Evolutionary conservation across 441 rosid species (phyloP), one percentile per base, ranked within the genome.

Genomic region (Mallotus japonicus): DNA sequence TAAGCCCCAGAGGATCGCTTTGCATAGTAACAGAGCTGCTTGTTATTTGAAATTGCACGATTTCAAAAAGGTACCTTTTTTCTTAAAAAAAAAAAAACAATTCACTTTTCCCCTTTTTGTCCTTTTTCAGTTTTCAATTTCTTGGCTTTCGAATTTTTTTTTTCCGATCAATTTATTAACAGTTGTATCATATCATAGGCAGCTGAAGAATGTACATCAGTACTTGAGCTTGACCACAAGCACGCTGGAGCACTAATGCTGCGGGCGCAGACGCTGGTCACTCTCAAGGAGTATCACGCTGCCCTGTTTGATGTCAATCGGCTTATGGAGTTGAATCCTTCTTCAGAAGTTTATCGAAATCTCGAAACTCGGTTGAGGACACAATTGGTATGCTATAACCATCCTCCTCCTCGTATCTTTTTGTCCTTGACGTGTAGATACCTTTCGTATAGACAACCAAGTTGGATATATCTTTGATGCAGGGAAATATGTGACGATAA

Each of bases 11-110:
- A 90, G 80, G 90, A 94, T 94, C 83, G 90, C 95, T 71, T 76
- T 94, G 73, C 96, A 94, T 75, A 94, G 98, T 76, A 94, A 94
- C 71, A 80, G 97, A 60, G 98, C 98, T 66, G 97, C 97, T 80
- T 94, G 98, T 77, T 94, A 72, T 74, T 76, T 94, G 81, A 94
- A 92, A 70, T 69, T 94, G 57, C 97, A 88, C 79, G 81, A 83
- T 77, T 94, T 94, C 91, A 81, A 85, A 60, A 84, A 85, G 93
- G 97, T 93, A 5, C n/a, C 8, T 10, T 8, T 11, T 8, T 19
- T 54, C 2, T 54, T 54, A 0, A 37, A 37, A 37, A 37, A 37
- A 37, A 37, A 37, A 37, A 37, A 37, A 1, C 40, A 5, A 0
- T 37, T 37, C 40, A 37, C 40, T 37, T 34, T 37, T 37, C 40